Conservation (phyloP, 345 rosid species). For the Brassica carinata region DNA sequence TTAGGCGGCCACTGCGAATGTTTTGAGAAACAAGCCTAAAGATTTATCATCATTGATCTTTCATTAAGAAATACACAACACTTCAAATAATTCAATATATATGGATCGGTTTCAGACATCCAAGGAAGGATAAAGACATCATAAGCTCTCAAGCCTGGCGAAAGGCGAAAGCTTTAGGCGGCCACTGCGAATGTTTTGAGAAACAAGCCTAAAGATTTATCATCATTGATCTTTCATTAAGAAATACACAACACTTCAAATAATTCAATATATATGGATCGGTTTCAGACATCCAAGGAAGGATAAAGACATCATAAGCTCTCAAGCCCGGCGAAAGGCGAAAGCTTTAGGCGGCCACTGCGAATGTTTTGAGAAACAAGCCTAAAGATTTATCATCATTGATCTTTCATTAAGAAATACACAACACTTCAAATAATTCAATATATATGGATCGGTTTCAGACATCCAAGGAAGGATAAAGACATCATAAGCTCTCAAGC, state of each 20-base stretch:
- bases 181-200: slow-evolving; percentile 92
- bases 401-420: no score
- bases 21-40: slow-evolving; percentile 70
- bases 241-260: neutral
- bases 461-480: no score
- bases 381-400: no score
- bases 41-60: no score
- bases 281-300: slow-evolving; percentile 43
- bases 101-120: no score
- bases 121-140: no score
- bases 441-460: no score
- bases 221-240: slow-evolving; percentile 42
- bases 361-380: slow-evolving; percentile 83
- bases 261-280: neutral
- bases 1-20: slow-evolving; percentile 93
- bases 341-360: slow-evolving; percentile 78
- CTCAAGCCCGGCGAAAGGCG: slow-evolving; percentile 71
- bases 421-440: no score
- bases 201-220: slow-evolving; percentile 54
- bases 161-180: slow-evolving; percentile 79
- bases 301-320: slow-evolving; percentile 54
- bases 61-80: no score
- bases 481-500: slow-evolving; percentile 76
- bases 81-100: no score
- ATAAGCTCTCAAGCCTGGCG: slow-evolving; percentile 70